Evolutionary conservation across 345 rosid genomes (phyloP), one percentile per base, ranked within the genome.

Genomic region (Cardiospermum halicacabum): DNA sequence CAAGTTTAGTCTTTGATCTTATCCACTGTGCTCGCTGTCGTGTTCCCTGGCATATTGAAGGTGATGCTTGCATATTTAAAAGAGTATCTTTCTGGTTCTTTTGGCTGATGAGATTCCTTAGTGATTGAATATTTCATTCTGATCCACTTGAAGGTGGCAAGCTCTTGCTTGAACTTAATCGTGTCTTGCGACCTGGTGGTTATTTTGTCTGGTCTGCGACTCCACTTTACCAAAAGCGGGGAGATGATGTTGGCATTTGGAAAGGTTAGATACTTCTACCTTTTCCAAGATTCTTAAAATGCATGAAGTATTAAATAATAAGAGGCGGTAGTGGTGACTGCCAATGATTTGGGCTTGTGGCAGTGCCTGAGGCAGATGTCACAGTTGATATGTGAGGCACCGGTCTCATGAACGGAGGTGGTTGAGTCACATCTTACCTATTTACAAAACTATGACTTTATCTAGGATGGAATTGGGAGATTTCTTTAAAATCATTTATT

Each of bases 171-270:
- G 99, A 94, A 78, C 78, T 94, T 78, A 89, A 88, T 67, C 97
- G 95, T 62, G 82, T 85, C 31, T 64, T 94, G 77, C 78, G 96
- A 59, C 97, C 99, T 11, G 96, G 97, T 67, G 99, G 95, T 67
- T 91, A 78, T 82, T 94, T 94, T 71, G 85, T 94, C 58, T 91
- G 97, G 97, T 93, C 97, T 60, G 99, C 97, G 10, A 91, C 99
- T 69, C 97, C 99, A 36, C 87, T 90, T 62, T 91, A 94, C 10
- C 6, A 11, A 11, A 34, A 34, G 10, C 9, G 10, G 9, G 10
- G 10, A 34, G 39, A 34, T 4, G 6, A 5, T 34, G 9, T 11
- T 5, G 6, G 6, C 0, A 34, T 34, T 34, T 34, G 39, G 39
- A 34, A 34, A n/a, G n/a, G n/a, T n/a, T n/a, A n/a, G n/a, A n/a